Base-by-base conservation (phyloP, 371 early-diverging fungal genomes). In the Mucor racemosus region DNA sequence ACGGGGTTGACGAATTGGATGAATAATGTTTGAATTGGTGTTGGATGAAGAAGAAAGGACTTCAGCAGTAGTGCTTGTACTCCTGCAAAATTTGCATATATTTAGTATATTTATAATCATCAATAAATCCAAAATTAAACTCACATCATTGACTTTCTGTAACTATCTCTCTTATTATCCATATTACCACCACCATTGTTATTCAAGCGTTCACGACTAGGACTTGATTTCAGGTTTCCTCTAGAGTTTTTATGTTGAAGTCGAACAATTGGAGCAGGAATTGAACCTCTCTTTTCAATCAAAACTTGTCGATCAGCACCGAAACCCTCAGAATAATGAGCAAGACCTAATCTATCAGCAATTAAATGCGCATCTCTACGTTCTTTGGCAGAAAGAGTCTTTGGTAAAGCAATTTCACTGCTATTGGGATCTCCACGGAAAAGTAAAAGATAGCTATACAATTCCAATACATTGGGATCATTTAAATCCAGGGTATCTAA, bases 371-470 rank as follows among this genome's bases (percentile, higher is more conserved):
- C 72, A 58, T 80, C 78, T 58, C 79, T 78, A 15, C 89, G 84
- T 59, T 85, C 85, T 38, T 80, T 79, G 5, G 77, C 62, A 33
- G 76, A 75, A 38, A 85, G 74, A 48, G 81, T 74, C 50, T 81
- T 82, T 34, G 85, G 78, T 41, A 85, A 79, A 40, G 82, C 86
- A 61, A 91, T 78, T 69, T 89, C 89, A 13, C 83, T 86, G 55
- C 85, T 77, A 34, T 80, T 72, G 38, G 88, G 80, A 67, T 91
- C 89, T 55, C 86, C 84, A 69, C 91, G 80, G 71, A 92, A 92
- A 55, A 86, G 82, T 62, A 88, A 75, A 65, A 92, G 69, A 53
- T 86, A 84, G 31, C 90, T 90, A 60, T 91, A 91, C 40, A 92
- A 78, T 60, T 85, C 83, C 56, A 90, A 77, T 10, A 90, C 89